phyloP scores from a whole-genome alignment of 225 moss, liverwort and hornwort species.

The Pseudoscleropodium purum region DNA sequence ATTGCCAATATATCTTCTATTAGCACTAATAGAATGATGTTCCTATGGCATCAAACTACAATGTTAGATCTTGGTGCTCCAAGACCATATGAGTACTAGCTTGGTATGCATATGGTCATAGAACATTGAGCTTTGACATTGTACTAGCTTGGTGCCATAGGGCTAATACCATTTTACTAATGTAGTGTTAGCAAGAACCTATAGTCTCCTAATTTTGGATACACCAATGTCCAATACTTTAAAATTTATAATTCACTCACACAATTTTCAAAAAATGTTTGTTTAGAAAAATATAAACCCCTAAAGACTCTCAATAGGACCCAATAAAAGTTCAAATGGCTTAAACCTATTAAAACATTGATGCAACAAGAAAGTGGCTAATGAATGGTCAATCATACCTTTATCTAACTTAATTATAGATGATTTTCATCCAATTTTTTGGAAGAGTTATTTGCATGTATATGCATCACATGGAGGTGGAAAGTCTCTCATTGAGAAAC shows the following conservation, averaged over 20 bases:
- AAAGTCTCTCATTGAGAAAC: fast-evolving
- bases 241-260: not conserved
- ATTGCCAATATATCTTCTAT: not conserved
- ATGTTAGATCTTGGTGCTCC: fast-evolving
- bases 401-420: not conserved
- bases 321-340: not conserved
- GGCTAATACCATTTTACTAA: not conserved
- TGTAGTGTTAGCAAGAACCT: fast-evolving
- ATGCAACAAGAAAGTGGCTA: not conserved
- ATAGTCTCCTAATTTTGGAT: not conserved
- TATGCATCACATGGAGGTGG: not conserved
- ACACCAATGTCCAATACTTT: not conserved
- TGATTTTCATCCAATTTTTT: not conserved
- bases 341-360: too few species aligned
- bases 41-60: not conserved
- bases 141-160: too few species aligned
- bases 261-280: not conserved
- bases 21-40: not conserved
- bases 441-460: not conserved
- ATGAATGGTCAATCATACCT: not conserved
- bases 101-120: fast-evolving
- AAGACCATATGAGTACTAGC: not conserved
- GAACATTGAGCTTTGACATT: not conserved
- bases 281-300: not conserved
- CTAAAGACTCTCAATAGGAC: fast-evolving